Base-by-base conservation (phyloP, 768 basidiomycete genomes). In the Mycena haematopus region DNA sequence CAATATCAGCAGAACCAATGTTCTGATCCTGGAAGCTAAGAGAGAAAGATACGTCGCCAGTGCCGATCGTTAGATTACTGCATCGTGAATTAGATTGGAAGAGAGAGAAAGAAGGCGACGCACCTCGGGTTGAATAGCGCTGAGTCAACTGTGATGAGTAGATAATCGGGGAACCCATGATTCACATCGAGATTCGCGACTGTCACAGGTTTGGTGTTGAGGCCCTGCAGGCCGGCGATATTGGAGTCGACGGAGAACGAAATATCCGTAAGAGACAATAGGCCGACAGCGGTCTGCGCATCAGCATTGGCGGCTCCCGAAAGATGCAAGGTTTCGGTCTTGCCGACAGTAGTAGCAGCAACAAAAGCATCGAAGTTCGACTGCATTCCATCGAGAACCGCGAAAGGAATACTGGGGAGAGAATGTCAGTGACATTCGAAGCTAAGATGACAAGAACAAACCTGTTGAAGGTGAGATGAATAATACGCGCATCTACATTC, bases 61-160 rank as follows among this genome's bases (percentile, higher is more conserved):
- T 84, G 10, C 84, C 85, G 68, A 83, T 80, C 11, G 80, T 80
- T 44, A 83, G 71, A 49, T 77, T 82, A 56, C 82, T 78, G 24
- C 1, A 36, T 31, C 1, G 27, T 25, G 60, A 49, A 24, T 4
- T 25, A 58, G 25, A 36, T 29, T 33, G 7, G 38, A 6, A 33
- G 60, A 63, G 68, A n/a, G 72, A 76, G 74, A 50, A 53, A 31
- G 2, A 27, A 22, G 9, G 2, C 25, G 35, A 52, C 75, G 64
- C 65, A 85, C 85, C 84, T 89, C 14, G 90, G 89, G 61, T 90
- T 91, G 71, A 83, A 88, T 24, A 91, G 73, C 1, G 79, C 76
- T 21, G 85, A 84, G 45, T 83, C 76, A 14, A 85, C 84, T 68
- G 81, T 89, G 75, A 92, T 90, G 52, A 90, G 78, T n/a, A 92